Evolutionary conservation across 2,329 filamentous ascomycete species (phyloP).

Genomic region (Botryotinia globosa): DNA sequence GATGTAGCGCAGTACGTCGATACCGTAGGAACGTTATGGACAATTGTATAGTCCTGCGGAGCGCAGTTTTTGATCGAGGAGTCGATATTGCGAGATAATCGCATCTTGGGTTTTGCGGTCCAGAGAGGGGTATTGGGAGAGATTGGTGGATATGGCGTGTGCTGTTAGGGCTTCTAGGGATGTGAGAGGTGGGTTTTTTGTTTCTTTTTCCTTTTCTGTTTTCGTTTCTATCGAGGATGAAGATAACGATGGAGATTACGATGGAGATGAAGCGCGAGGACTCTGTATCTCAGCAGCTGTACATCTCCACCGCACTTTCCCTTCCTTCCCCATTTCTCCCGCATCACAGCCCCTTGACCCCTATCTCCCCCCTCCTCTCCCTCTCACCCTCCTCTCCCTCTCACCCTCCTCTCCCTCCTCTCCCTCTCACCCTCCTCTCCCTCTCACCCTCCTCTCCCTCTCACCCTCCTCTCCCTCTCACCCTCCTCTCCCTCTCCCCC

Average conservation of each 20-base stretch:
- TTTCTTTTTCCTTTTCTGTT: constrained; percentile 24
- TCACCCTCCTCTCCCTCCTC: too few species aligned
- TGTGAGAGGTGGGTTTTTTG: constrained; percentile 57
- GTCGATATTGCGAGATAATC: constrained; percentile 77
- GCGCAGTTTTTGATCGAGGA: constrained; percentile 66
- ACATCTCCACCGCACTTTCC: constrained; percentile 26
- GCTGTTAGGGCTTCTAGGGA: constrained; percentile 66
- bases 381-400: too few species aligned
- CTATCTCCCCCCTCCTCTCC: constrained; percentile 34
- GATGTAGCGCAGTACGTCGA: constrained; percentile 71
- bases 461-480: too few species aligned
- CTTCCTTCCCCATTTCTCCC: too few species aligned
- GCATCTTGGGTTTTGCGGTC: constrained; percentile 69
- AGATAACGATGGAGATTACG: too few species aligned
- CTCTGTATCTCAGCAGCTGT: constrained; percentile 26
- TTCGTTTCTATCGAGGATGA: constrained; percentile 50
- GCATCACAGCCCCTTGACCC: constrained; percentile 4
- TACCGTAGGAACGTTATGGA: constrained; percentile 74
- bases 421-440: too few species aligned
- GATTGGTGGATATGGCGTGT: constrained; percentile 71
- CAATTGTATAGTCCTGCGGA: constrained; percentile 78
- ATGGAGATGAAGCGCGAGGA: constrained; percentile 43
- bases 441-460: too few species aligned
- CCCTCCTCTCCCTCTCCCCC: too few species aligned
- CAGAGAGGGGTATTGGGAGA: constrained; percentile 75